Base-by-base conservation (phyloP, 208 protist species). In the Wallacemonas sp. region DNA sequence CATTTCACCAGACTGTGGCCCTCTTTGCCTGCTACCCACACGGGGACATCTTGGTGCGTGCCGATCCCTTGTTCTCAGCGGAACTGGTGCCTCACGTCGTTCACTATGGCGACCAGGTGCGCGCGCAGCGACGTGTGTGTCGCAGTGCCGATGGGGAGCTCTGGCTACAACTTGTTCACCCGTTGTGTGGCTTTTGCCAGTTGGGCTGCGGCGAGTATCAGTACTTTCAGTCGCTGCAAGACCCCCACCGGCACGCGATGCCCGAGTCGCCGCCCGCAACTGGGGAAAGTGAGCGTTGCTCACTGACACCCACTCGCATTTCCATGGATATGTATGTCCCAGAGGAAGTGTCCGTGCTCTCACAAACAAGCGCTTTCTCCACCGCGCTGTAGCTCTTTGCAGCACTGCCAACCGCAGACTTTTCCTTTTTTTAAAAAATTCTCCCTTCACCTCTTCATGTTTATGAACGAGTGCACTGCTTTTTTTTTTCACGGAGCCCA, bases 141-240 rank as follows among this genome's bases (percentile, higher is more conserved):
- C n/a, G 10, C 41, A 12, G 61, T 23, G 1, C 36, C 18, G 10
- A 42, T 25, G 32, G 22, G 1, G 46, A 28, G 20, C n/a, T 36
- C 12, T 84, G 86, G 86, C 48, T 80, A 12, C 61, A 42, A n/a
- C 73, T 92, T 38, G 39, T 84, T 12, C 57, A 83, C 42, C 86
- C 86, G 3, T 45, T 79, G 26, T 11, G 54, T 3, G 86, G 86
- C 1, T 82, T 74, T 54, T 86, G 76, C 46, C 64, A 76, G 31
- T 46, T 59, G 18, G 61, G 52, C 20, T 31, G 48, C n/a, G 68
- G 54, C 4, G 66, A 50, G 31, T 29, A 72, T 54, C 41, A 65
- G 18, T 55, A 76, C 31, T 86, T 81, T 63, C 79, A 81, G 36
- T 46, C 67, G 5, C 57, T 86, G 0, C 62, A 77, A 57, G 68